These are phyloP conservation scores for Petunia secreta DNA, from an alignment of 257 asterid species.

Conservation along the genomic window DNA sequence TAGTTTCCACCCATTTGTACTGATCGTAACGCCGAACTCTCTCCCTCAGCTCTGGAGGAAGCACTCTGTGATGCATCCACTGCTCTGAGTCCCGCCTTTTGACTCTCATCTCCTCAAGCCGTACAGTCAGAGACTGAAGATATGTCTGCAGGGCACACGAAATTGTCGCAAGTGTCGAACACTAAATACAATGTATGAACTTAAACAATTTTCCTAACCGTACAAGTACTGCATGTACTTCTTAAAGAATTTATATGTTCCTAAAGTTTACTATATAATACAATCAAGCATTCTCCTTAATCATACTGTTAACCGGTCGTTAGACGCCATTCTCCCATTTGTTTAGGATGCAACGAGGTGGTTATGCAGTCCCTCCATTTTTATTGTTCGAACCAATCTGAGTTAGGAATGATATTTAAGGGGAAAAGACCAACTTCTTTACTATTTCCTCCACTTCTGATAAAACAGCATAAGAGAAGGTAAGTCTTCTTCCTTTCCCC, in stretches of 20 bases:
- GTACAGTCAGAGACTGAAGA: constrained; percentile 88
- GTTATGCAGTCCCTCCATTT: neutral
- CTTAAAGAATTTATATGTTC: neutral
- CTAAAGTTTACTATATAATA: neutral
- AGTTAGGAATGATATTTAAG: neutral
- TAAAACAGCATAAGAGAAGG: constrained; percentile 1
- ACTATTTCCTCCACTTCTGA: neutral
- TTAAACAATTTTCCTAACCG: neutral
- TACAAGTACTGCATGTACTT: neutral
- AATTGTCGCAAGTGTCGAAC: constrained; percentile 17
- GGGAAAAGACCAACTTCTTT: neutral
- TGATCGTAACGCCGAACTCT: constrained; percentile 91
- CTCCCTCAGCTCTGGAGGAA: constrained; percentile 86
- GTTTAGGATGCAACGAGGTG: neutral
- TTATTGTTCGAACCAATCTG: constrained; percentile 8
- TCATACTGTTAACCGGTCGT: neutral
- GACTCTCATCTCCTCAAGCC: constrained; percentile 94
- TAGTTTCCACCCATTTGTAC: constrained; percentile 89
- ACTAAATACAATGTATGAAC: neutral
- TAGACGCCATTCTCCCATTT: neutral
- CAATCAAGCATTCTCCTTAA: neutral
- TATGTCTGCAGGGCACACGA: constrained; percentile 63
- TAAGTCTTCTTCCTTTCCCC: neutral
- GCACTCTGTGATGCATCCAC: constrained; percentile 98
- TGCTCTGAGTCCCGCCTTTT: constrained; percentile 93